Percentiles rank a stretch among this genome's conserved stretches.
phyloP scores from a whole-genome alignment of 2,329 filamentous ascomycete species.

The Apiospora aurea region DNA sequence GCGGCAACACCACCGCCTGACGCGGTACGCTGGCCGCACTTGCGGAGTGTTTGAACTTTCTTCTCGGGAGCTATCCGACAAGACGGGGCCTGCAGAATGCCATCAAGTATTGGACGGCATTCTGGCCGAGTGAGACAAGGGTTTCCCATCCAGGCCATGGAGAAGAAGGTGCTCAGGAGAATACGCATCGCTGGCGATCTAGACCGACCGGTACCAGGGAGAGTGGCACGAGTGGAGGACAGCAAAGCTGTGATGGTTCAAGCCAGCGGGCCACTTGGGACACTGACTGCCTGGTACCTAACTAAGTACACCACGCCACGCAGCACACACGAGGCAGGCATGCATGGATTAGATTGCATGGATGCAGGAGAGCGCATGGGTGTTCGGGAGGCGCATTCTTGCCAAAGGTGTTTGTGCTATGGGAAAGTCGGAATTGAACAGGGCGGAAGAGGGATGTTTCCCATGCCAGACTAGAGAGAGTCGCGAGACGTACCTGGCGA shows the following conservation, averaged over 20 bases:
- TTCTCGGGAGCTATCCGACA: neutral
- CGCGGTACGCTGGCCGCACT: constrained; percentile 4
- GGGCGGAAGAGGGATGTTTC: neutral
- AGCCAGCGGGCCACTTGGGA: neutral
- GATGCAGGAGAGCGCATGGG: constrained; percentile 12
- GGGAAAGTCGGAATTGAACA: constrained; percentile 20
- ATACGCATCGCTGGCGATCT: constrained; percentile 1
- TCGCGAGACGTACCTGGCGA: constrained; percentile 39
- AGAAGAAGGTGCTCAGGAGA: neutral
- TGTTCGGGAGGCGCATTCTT: neutral
- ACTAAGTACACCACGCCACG: neutral
- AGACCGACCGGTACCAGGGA: neutral
- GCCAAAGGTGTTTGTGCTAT: constrained; percentile 9
- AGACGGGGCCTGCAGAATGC: neutral
- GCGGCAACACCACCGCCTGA: neutral
- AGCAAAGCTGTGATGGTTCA: neutral
- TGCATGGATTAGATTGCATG: neutral
- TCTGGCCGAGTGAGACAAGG: neutral
- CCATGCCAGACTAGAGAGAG: neutral
- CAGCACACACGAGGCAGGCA: too few species aligned
- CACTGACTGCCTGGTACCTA: neutral
- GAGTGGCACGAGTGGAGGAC: neutral
- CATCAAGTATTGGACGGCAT: neutral
- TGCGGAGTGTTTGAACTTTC: neutral
- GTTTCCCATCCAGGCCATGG: neutral